phyloP scores from a whole-genome alignment of 352 stramenopile genomes.

The Phytophthora europaea region DNA sequence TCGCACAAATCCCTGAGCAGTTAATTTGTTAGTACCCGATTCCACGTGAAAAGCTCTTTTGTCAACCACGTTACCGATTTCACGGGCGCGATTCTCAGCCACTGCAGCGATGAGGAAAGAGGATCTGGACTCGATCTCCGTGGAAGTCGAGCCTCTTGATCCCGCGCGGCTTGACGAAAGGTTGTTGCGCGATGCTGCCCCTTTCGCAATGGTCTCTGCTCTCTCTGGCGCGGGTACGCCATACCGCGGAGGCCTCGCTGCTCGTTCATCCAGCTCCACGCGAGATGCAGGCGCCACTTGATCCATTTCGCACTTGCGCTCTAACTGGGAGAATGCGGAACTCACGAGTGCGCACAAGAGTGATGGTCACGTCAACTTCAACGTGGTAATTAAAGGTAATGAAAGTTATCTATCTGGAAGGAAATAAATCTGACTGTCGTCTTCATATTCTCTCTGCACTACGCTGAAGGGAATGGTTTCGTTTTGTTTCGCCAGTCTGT shows the following conservation, averaged over 20 bases:
- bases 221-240: conserved; percentile 35
- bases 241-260: conserved; percentile 42
- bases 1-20: conserved; percentile 65
- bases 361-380: conserved; percentile 59
- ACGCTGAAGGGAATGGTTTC: conserved; percentile 45
- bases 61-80: conserved; percentile 54
- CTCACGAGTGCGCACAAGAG: conserved; percentile 27
- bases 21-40: neutral
- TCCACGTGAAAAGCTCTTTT: neutral
- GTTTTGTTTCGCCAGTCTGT: conserved; percentile 48
- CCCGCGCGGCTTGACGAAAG: conserved; percentile 21
- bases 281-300: neutral
- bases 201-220: conserved; percentile 15
- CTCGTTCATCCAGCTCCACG: conserved; percentile 49
- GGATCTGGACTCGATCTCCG: conserved; percentile 24
- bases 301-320: conserved; percentile 33
- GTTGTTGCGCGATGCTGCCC: neutral
- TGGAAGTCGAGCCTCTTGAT: conserved; percentile 32
- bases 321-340: conserved; percentile 25
- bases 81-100: conserved; percentile 64
- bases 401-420: conserved; percentile 19
- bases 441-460: conserved; percentile 6
- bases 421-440: conserved; percentile 3
- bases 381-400: conserved; percentile 23
- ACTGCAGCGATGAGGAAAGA: conserved; percentile 75